Percentiles rank a stretch among this genome's conserved stretches.
phyloP scores from a whole-genome alignment of 2,329 filamentous ascomycete species.

The Lachnellula suecica region DNA sequence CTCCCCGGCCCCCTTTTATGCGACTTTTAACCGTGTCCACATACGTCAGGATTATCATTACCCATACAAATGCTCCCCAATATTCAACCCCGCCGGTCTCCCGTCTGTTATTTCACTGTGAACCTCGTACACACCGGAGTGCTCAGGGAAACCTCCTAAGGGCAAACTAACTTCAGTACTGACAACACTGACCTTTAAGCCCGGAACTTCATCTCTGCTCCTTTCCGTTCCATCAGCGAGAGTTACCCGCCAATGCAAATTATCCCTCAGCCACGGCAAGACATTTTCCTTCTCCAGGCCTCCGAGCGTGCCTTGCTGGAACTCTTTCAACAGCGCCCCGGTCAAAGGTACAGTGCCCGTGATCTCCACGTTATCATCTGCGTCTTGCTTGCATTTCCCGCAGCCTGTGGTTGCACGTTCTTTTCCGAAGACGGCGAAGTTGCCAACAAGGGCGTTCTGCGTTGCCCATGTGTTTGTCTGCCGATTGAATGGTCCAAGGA shows the following conservation, averaged over 20 bases:
- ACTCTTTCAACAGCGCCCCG: conserved; percentile 32
- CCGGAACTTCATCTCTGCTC: conserved; percentile 23
- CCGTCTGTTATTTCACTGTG: conserved; percentile 30
- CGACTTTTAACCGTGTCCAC: too few relatives aligned
- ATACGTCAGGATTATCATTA: too few relatives aligned
- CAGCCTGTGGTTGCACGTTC: conserved; percentile 32
- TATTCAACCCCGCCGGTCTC: conserved; percentile 18
- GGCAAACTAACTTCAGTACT: conserved; percentile 27
- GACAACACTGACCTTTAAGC: conserved; percentile 30
- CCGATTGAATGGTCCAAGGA: conserved; percentile 34
- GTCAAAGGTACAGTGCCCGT: conserved; percentile 41
- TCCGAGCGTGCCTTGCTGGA: conserved; percentile 28
- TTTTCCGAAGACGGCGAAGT: conserved; percentile 37
- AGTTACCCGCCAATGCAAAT: conserved; percentile 32
- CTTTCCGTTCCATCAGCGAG: conserved; percentile 24
- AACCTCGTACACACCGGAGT: conserved; percentile 29
- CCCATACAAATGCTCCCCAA: not conserved
- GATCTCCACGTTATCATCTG: conserved; percentile 29
- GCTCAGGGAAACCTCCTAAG: conserved; percentile 16
- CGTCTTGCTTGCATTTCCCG: conserved; percentile 33
- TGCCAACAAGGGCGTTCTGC: conserved; percentile 40
- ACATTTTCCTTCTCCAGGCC: conserved; percentile 33
- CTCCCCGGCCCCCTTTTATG: too few relatives aligned
- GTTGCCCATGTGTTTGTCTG: conserved; percentile 33
- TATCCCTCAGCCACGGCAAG: conserved; percentile 29